A percentile compares a stretch with the other conserved stretches of the same genome.
Evolutionary conservation across 1,284 basidiomycete species (phyloP).

Genomic region (Phylloboletellus chloephorus): DNA sequence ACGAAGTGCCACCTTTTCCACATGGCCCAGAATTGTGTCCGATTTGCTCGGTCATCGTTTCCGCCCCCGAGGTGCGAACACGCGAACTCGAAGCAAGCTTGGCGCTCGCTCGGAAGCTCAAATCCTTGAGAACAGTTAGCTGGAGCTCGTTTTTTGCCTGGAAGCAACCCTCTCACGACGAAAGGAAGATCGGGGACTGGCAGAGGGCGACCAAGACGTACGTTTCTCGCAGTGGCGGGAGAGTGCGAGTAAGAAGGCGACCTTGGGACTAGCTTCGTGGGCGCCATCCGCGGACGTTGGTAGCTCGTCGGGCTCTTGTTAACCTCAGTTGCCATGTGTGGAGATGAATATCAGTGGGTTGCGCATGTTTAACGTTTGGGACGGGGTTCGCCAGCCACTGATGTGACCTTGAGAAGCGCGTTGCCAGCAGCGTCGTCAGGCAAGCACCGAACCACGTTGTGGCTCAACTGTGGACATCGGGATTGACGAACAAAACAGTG

Average conservation of each 20-base stretch:
- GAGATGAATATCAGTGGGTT: not conserved
- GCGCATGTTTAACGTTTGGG: not conserved
- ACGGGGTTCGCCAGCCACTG: not conserved
- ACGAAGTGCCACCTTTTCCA: constrained; percentile 25
- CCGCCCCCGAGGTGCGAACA: constrained; percentile 29
- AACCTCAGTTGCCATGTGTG: not conserved
- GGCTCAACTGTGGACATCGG: constrained; percentile 6
- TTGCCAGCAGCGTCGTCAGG: not conserved
- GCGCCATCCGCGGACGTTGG: constrained; percentile 1
- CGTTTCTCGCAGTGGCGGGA: constrained; percentile 35
- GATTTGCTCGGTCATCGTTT: constrained; percentile 22
- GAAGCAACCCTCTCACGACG: constrained; percentile 8
- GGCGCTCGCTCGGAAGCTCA: constrained; percentile 40
- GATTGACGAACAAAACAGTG: constrained; percentile 15
- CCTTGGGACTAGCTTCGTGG: constrained; percentile 34
- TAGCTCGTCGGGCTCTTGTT: not conserved
- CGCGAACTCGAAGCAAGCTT: constrained; percentile 44
- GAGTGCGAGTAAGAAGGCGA: constrained; percentile 38
- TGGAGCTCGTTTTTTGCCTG: constrained; percentile 52
- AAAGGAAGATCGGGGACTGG: constrained; percentile 20
- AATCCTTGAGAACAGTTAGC: constrained; percentile 39
- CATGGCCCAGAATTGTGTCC: constrained; percentile 30
- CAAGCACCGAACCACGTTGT: not conserved
- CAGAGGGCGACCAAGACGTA: constrained; percentile 34
- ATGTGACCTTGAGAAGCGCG: not conserved